Evolutionary conservation across 495 filamentous ascomycete genomes (phyloP), one percentile per base, ranked within the genome.

Genomic region (Penicillium dipodomyicola): DNA sequence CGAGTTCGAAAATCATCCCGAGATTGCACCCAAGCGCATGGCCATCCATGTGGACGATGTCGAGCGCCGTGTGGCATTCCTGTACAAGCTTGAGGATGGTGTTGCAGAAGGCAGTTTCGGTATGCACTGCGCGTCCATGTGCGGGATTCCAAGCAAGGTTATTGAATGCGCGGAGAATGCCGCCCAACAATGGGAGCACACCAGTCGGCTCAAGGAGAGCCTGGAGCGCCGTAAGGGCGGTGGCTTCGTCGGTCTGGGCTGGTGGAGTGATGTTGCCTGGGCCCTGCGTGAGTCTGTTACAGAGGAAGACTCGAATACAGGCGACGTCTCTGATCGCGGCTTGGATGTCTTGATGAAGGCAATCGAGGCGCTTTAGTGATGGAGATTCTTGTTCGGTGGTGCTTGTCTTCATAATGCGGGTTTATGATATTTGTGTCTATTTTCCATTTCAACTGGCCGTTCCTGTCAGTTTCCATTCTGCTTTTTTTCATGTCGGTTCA

Each of bases 111-210:
- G 95, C 2, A 94, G 89, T 63, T 97, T 97, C 73, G 95, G 95
- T 61, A 99, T 99, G 95, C 95, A 97, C 70, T 99, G 95, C 68
- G 95, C 95, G 2, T 84, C 89, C 35, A 99, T 97, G 94, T 99
- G 95, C 59, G 95, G 95, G 1, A 97, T 99, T 44, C 80, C 92
- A 0, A 77, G 72, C 41, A 86, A 84, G 64, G 87, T 99, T 30
- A 88, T 99, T 43, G 86, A 92, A 67, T 71, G 86, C 15, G 94
- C 95, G 3, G 95, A 97, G 69, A 79, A 81, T 20, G 95, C 95
- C n/a, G 95, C 95, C 14, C 86, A 81, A 64, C 87, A 89, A 64
- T 98, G 95, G 90, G 94, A 98, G 75, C 91, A 97, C 72, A 97
- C 95, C 5, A 90, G 87, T 54, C 78, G 89, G 17, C 75, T 97